Base-by-base conservation (phyloP, 768 basidiomycete genomes). In the Kwoniella bestiolae region DNA sequence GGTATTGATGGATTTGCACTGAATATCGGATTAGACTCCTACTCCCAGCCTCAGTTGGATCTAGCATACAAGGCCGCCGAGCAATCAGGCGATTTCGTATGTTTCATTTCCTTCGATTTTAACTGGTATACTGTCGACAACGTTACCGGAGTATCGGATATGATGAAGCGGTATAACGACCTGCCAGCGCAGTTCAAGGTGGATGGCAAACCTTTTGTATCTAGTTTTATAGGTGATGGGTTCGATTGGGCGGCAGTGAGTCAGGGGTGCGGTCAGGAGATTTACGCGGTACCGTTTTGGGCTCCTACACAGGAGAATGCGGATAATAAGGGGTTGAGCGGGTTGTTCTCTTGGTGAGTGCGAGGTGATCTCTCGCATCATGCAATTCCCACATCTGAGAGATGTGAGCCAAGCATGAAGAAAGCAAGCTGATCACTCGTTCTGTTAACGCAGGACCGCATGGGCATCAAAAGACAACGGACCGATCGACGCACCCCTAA, bases 71-170 rank as follows among this genome's bases (percentile, higher is more conserved):
- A 68, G 14, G 74, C 80, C 1, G 71, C 65, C 12, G 69, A 73
- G 23, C 49, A 46, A 5, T 47, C 72, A 6, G 72, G 72, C 3
- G 69, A 57, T 35, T 79, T 81, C 63, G 66, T 71, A 31, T 60
- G 77, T 21, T 81, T 81, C 68, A 80, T 81, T 67, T 78, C 77
- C 18, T 79, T 81, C 68, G 80, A 81, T 57, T 81, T 81, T 72
- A 80, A 81, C 64, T 81, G 79, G 79, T 81, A 72, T 68, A 65
- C 50, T 4, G 47, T 63, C 46, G 34, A 25, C n/a, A 72, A 78
- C 45, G 65, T 67, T 25, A 44, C 58, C 2, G 60, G 58, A 3
- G 73, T 77, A 4, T 65, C 62, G 16, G 41, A 51, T 14, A 64
- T 78, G 60, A 32, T 80, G 46, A 63, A 60, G 52, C 52, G 71